A percentile compares a stretch with the other conserved stretches of the same genome.
Conservation (phyloP, 2,329 filamentous ascomycete genomes). For the Talaromyces sp. region DNA sequence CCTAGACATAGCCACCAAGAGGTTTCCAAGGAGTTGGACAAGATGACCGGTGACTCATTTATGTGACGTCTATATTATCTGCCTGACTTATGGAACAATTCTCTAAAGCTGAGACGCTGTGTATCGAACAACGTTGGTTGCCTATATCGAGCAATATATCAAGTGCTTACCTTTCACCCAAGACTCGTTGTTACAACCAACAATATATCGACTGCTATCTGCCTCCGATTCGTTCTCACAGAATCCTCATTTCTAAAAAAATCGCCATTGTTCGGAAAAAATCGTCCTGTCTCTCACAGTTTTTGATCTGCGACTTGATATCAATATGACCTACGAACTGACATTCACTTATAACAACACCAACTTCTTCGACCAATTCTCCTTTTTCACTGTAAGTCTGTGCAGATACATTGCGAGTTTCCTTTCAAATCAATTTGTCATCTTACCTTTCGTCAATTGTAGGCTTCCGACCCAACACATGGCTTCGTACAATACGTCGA, state of each 20-base stretch:
- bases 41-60: background rate
- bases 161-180: background rate
- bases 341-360: background rate
- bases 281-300: background rate
- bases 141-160: background rate
- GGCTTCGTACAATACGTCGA: conserved; percentile 71
- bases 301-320: background rate
- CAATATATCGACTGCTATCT: background rate
- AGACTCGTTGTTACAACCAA: background rate
- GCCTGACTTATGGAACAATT: background rate
- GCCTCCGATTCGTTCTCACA: background rate
- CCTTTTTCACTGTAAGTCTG: conserved; percentile 47
- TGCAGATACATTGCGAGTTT: background rate
- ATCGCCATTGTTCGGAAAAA: background rate
- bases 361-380: conserved; percentile 51
- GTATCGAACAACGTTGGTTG: background rate
- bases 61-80: background rate
- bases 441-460: background rate
- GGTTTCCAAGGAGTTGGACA: background rate
- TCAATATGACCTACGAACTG: conserved; percentile 3
- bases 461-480: conserved; percentile 64
- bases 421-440: background rate
- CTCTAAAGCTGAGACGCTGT: background rate
- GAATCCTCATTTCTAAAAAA: background rate
- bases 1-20: background rate